Conservation (phyloP, 148 eudicot species). For the Drosera capensis region DNA sequence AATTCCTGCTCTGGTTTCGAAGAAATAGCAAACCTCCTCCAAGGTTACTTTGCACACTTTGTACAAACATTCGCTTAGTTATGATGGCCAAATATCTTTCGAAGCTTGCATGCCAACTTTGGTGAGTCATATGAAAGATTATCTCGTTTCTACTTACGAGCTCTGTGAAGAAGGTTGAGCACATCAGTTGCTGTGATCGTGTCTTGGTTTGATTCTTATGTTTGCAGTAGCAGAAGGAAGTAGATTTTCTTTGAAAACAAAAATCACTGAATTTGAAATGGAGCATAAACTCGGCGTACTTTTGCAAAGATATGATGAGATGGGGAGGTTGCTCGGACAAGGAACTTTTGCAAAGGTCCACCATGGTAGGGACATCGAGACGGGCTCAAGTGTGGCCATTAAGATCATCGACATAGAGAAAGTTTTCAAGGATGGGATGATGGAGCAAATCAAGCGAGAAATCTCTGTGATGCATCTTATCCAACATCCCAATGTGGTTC, state of each 20-base stretch:
- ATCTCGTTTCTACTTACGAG: slow-evolving; percentile 24
- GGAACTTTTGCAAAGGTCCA: slow-evolving; percentile 39
- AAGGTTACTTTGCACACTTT: slow-evolving; percentile 17
- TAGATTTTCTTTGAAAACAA: slow-evolving; percentile 1
- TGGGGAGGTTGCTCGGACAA: slow-evolving; percentile 27
- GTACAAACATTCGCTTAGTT: slow-evolving; percentile 2
- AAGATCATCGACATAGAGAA: slow-evolving; percentile 26
- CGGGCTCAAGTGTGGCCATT: slow-evolving; percentile 22
- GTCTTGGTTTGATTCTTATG: not conserved
- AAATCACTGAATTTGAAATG: slow-evolving; percentile 5
- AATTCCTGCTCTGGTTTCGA: slow-evolving; percentile 14
- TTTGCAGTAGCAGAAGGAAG: not conserved
- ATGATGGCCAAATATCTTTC: not conserved
- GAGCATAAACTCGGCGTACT: slow-evolving; percentile 17
- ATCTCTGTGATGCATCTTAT: slow-evolving; percentile 39
- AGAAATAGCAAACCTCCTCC: slow-evolving; percentile 13
- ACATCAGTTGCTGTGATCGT: not conserved
- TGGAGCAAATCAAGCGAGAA: slow-evolving; percentile 36
- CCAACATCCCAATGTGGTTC: slow-evolving; percentile 34
- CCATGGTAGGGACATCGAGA: slow-evolving; percentile 22
- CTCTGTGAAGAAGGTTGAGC: slow-evolving; percentile 67
- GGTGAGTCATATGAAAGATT: slow-evolving; percentile 16
- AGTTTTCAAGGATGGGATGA: slow-evolving; percentile 32
- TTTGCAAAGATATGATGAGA: slow-evolving; percentile 22
- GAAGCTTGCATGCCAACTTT: slow-evolving; percentile 19